Percentiles rank a stretch among this genome's conserved stretches.
Conservation (phyloP, 2,329 filamentous ascomycete genomes). For the Tolypocladium pustulatum region DNA sequence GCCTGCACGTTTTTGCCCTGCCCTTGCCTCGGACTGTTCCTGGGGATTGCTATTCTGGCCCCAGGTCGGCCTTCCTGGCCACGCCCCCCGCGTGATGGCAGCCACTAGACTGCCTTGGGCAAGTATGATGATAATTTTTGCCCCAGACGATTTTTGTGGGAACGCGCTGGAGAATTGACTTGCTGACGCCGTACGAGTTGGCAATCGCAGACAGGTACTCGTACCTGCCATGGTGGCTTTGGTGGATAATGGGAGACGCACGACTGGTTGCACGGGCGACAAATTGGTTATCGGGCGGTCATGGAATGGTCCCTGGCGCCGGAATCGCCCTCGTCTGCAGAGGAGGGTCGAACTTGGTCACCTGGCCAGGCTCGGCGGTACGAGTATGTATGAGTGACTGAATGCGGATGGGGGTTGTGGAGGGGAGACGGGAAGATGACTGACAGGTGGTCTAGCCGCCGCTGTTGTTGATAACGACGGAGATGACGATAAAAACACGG, state of each 20-base stretch:
- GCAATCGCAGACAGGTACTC: background rate
- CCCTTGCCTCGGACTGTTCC: background rate
- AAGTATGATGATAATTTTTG: conserved; percentile 1
- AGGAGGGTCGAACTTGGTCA: background rate
- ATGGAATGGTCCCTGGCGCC: background rate
- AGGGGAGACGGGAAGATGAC: background rate
- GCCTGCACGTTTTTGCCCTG: background rate
- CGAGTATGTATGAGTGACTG: background rate
- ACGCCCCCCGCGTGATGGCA: background rate
- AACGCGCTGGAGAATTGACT: background rate
- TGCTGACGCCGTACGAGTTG: background rate
- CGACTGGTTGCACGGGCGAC: background rate
- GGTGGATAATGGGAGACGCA: background rate
- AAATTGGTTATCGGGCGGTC: background rate
- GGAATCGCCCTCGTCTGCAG: background rate
- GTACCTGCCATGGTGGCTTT: background rate
- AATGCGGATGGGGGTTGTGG: background rate
- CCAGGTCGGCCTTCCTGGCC: background rate
- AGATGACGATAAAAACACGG: conserved; percentile 4
- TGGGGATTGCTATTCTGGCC: conserved; percentile 2
- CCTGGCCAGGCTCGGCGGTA: background rate
- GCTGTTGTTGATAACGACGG: background rate
- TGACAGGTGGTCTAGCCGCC: background rate
- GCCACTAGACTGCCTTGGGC: conserved; percentile 2
- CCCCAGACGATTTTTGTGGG: background rate